These are phyloP conservation scores for Flaveria brownii DNA, from an alignment of 129 eudicot species.

Conservation along the genomic window DNA sequence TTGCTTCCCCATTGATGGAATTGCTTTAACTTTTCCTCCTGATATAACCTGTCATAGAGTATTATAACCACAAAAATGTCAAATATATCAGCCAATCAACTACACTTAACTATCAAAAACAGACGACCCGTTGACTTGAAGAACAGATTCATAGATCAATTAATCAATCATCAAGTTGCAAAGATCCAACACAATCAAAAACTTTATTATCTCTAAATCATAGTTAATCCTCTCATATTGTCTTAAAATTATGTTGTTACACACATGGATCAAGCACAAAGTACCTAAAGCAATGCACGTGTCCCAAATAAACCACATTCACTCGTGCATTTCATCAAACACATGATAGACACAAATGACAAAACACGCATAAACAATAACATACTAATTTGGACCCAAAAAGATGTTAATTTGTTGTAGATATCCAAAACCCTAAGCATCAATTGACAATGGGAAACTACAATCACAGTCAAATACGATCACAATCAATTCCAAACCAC, in stretches of 20 bases:
- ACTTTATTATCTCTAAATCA: neutral
- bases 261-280: neutral
- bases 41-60: neutral
- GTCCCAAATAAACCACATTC: neutral
- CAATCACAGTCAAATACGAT: no score
- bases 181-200: slow-evolving; percentile 18
- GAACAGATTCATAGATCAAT: neutral
- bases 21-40: slow-evolving; percentile 84
- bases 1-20: slow-evolving; percentile 98
- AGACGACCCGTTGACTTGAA: neutral
- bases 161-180: neutral
- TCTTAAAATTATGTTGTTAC: neutral
- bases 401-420: neutral
- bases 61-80: neutral
- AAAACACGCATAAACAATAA: neutral
- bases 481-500: no score
- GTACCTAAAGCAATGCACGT: no score
- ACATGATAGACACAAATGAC: neutral
- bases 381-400: neutral
- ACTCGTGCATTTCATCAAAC: slow-evolving; percentile 27
- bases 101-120: neutral
- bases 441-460: no score
- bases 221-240: no score
- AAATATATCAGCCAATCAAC: neutral
- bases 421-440: no score